These are phyloP conservation scores for Hamamelis virginiana DNA, from an alignment of 164 flowering plant species.

Conservation along the genomic window DNA sequence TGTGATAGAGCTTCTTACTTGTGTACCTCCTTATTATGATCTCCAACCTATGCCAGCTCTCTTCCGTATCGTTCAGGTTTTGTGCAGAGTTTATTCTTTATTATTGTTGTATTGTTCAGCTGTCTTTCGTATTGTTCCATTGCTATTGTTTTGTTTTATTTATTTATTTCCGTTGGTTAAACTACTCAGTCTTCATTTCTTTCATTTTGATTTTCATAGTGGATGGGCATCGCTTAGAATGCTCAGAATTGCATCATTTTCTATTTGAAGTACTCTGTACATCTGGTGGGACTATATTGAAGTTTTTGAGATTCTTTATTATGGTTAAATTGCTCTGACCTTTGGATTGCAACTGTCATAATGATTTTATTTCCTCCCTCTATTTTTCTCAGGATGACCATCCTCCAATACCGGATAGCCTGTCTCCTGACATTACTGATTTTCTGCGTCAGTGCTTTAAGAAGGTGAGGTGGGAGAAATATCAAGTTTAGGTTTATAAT, in stretches of 20 bases:
- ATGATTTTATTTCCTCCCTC: constrained; percentile 11
- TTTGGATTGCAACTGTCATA: background rate
- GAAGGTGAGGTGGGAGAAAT: constrained; percentile 55
- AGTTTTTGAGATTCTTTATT: background rate
- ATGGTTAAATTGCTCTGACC: background rate
- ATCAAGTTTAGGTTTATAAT: background rate
- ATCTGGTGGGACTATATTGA: background rate
- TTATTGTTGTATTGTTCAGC: constrained; percentile 1
- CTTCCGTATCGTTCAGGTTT: constrained; percentile 96
- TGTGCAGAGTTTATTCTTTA: background rate
- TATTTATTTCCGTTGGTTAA: background rate
- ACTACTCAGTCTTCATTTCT: background rate
- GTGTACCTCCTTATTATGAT: constrained; percentile 99
- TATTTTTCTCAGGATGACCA: constrained; percentile 70
- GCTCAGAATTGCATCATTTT: background rate
- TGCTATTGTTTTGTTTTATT: background rate
- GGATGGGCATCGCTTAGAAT: background rate
- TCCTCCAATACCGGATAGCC: constrained; percentile 94
- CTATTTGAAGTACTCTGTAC: background rate
- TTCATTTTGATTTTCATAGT: background rate
- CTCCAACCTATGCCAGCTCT: constrained; percentile 99
- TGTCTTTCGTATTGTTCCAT: background rate
- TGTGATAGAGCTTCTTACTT: constrained; percentile 96
- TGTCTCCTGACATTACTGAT: constrained; percentile 90
- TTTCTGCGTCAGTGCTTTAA: constrained; percentile 91